phyloP scores from a whole-genome alignment of 2,329 filamentous ascomycete species.

The Aaosphaeria arxii region DNA sequence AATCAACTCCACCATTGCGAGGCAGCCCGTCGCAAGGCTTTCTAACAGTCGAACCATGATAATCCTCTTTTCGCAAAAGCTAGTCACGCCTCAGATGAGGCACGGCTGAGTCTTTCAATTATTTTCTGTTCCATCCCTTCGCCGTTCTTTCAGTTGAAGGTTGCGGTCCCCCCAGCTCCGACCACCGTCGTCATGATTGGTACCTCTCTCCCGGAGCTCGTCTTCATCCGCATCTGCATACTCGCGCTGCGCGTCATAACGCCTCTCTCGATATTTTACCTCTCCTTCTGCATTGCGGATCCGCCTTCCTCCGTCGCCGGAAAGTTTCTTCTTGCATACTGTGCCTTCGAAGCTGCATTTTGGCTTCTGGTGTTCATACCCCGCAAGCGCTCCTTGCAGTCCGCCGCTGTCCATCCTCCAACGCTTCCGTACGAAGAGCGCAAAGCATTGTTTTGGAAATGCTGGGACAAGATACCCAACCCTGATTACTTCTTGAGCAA shows the following conservation, averaged over 20 bases:
- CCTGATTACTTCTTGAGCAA: constrained; percentile 56
- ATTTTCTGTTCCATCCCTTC: too few species aligned
- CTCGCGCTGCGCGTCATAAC: constrained; percentile 48
- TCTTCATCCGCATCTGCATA: constrained; percentile 51
- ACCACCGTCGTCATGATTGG: constrained; percentile 35
- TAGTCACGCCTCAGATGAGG: too few species aligned
- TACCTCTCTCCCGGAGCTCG: constrained; percentile 35
- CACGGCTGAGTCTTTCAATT: too few species aligned
- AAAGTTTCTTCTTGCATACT: constrained; percentile 43
- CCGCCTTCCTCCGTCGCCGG: constrained; percentile 22
- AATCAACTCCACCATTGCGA: too few species aligned
- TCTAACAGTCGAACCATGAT: too few species aligned
- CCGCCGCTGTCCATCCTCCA: constrained; percentile 50
- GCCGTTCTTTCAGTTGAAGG: too few species aligned
- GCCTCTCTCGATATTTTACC: constrained; percentile 49
- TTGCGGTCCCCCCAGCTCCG: too few species aligned
- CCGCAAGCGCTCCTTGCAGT: constrained; percentile 51
- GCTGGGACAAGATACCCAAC: constrained; percentile 54
- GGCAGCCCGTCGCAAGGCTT: too few species aligned
- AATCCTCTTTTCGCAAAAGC: too few species aligned
- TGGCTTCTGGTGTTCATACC: constrained; percentile 55
- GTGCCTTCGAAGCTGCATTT: constrained; percentile 53
- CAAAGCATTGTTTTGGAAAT: constrained; percentile 55
- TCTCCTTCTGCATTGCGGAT: constrained; percentile 35
- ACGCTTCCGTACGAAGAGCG: constrained; percentile 48